Evolutionary conservation across 345 rosid species (phyloP).

Genomic region (Gossypium sturtianum): DNA sequence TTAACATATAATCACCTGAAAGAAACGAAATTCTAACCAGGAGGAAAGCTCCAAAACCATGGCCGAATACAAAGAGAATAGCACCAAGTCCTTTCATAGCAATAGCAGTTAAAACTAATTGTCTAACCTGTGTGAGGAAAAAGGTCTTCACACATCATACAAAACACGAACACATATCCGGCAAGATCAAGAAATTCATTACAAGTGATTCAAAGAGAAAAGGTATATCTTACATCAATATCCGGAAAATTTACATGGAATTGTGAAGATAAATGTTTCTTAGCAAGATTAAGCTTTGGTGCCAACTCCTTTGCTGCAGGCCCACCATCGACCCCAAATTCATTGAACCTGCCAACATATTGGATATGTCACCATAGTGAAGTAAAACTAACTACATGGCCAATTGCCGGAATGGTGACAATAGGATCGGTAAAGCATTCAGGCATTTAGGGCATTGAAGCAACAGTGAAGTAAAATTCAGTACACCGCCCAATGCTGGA

Average conservation of each 20-base stretch:
- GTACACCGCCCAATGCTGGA: too few relatives aligned
- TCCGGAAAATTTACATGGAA: conserved; percentile 45
- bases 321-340: conserved; percentile 21
- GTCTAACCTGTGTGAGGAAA: conserved; percentile 40
- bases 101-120: conserved; percentile 33
- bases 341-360: conserved; percentile 5
- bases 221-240: conserved; percentile 46
- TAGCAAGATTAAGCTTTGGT: conserved; percentile 56
- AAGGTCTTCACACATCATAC: neutral
- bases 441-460: neutral
- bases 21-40: neutral
- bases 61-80: conserved; percentile 72
- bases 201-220: neutral
- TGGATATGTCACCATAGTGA: neutral
- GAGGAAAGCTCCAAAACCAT: neutral
- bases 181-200: neutral
- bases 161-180: neutral
- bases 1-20: neutral
- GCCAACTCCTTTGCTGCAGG: conserved; percentile 39
- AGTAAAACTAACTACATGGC: neutral
- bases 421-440: neutral
- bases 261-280: conserved; percentile 46
- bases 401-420: neutral
- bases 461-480: too few relatives aligned
- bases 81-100: conserved; percentile 75